Percentiles rank a stretch among this genome's conserved stretches.
Conservation (phyloP, 2,329 filamentous ascomycete genomes). For the Hypoxylon sp. region DNA sequence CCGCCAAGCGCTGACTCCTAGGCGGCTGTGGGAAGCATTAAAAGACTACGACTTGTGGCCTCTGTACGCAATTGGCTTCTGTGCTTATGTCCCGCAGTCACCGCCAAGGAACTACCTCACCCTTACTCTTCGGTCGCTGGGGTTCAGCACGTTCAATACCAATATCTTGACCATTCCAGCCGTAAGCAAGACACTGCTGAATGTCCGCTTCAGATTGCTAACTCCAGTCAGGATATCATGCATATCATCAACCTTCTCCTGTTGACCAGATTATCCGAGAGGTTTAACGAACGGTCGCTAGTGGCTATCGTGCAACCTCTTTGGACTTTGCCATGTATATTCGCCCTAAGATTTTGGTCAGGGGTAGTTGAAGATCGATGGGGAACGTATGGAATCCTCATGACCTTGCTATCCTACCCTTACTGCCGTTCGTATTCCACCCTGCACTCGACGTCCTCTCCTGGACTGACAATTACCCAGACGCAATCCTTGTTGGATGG, state of each 20-base stretch:
- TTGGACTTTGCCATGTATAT: constrained; percentile 67
- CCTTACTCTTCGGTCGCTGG: constrained; percentile 62
- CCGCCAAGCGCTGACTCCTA: constrained; percentile 63
- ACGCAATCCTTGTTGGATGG: constrained; percentile 70
- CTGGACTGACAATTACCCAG: constrained; percentile 40
- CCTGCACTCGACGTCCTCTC: not conserved
- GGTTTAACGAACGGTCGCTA: constrained; percentile 61
- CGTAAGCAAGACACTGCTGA: constrained; percentile 47
- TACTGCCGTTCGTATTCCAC: constrained; percentile 58
- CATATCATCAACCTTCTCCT: constrained; percentile 65
- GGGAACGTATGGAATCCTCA: constrained; percentile 64
- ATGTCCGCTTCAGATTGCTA: constrained; percentile 49
- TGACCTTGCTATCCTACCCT: constrained; percentile 63
- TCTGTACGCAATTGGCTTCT: constrained; percentile 62
- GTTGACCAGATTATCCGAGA: constrained; percentile 63
- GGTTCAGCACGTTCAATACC: constrained; percentile 65
- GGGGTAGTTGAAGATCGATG: constrained; percentile 58
- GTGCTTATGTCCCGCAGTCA: constrained; percentile 61
- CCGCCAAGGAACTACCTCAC: constrained; percentile 64
- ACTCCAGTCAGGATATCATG: constrained; percentile 56
- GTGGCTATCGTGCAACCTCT: constrained; percentile 60
- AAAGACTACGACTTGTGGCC: constrained; percentile 70
- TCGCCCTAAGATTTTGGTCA: constrained; percentile 62
- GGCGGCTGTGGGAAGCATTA: constrained; percentile 61
- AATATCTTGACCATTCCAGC: constrained; percentile 68